phyloP scores from a whole-genome alignment of 352 stramenopile species.

The Pythium apleroticum region DNA sequence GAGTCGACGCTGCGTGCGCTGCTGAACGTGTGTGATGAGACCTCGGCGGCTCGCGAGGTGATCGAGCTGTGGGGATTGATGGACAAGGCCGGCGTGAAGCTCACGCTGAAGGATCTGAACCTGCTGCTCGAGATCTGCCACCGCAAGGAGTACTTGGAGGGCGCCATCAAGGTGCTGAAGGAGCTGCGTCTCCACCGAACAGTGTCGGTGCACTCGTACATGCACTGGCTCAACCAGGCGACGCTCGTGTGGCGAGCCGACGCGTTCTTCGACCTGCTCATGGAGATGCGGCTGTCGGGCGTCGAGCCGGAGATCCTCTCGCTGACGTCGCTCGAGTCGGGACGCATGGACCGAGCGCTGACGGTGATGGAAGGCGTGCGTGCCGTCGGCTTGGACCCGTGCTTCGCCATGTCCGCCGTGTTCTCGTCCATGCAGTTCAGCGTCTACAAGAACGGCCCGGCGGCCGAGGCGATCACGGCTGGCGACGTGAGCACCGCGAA shows the following conservation, averaged over 20 bases:
- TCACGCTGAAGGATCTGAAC: slow-evolving; percentile 62
- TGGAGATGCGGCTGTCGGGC: slow-evolving; percentile 82
- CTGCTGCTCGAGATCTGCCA: slow-evolving; percentile 79
- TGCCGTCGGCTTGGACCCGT: slow-evolving; percentile 78
- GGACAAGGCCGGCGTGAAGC: slow-evolving; percentile 54
- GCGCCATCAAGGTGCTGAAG: slow-evolving; percentile 76
- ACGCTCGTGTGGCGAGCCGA: slow-evolving; percentile 81
- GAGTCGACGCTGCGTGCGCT: slow-evolving; percentile 66
- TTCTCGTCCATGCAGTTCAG: slow-evolving; percentile 79
- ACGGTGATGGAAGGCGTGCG: slow-evolving; percentile 89
- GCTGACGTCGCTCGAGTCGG: slow-evolving; percentile 81
- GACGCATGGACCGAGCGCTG: slow-evolving; percentile 77
- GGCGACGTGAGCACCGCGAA: slow-evolving; percentile 50
- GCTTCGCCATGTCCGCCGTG: slow-evolving; percentile 85
- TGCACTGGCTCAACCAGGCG: slow-evolving; percentile 80
- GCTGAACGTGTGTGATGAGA: slow-evolving; percentile 72
- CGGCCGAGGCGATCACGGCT: slow-evolving; percentile 43
- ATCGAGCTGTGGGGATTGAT: slow-evolving; percentile 77
- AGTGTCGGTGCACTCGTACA: slow-evolving; percentile 78
- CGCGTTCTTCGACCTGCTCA: slow-evolving; percentile 83
- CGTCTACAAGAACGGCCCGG: slow-evolving; percentile 70
- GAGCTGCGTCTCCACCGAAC: slow-evolving; percentile 60
- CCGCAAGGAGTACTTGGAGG: slow-evolving; percentile 72
- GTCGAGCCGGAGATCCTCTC: slow-evolving; percentile 83
- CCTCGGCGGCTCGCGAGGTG: slow-evolving; percentile 54